phyloP scores from a whole-genome alignment of 2,329 filamentous ascomycete species.

The Xylaria sp. region DNA sequence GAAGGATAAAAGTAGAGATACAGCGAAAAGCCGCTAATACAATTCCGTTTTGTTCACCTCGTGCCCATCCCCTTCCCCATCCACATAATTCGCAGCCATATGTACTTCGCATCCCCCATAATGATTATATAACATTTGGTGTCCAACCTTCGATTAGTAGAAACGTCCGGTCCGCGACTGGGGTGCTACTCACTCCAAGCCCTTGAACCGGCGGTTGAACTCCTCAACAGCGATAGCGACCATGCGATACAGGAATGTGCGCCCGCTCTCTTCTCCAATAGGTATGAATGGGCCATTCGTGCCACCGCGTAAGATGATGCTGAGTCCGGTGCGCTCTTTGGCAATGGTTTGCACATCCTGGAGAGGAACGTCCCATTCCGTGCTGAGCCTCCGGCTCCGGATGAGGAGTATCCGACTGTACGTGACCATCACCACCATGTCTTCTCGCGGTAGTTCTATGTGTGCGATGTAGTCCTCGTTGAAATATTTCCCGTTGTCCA shows the following conservation, averaged over 20 bases:
- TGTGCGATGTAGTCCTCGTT: constrained; percentile 98
- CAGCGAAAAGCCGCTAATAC: background rate
- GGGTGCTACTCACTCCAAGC: constrained; percentile 50
- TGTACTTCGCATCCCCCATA: background rate
- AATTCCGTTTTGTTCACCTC: background rate
- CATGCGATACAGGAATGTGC: constrained; percentile 72
- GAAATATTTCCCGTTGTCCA: constrained; percentile 98
- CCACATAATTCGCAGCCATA: background rate
- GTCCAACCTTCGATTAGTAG: background rate
- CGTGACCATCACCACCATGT: constrained; percentile 90
- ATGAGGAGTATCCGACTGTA: constrained; percentile 90
- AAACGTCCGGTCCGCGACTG: background rate
- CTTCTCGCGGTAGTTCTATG: constrained; percentile 87
- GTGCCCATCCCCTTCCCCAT: background rate
- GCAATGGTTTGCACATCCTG: constrained; percentile 97
- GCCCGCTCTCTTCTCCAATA: constrained; percentile 83
- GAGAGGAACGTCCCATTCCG: constrained; percentile 95
- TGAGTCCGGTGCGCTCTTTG: constrained; percentile 95
- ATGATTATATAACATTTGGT: background rate
- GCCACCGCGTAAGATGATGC: constrained; percentile 86
- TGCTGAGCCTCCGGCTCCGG: constrained; percentile 82
- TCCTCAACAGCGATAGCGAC: constrained; percentile 73
- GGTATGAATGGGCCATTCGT: constrained; percentile 95
- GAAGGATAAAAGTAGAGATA: constrained; percentile 8
- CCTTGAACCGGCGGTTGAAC: constrained; percentile 70